A percentile compares a stretch with the other conserved stretches of the same genome.
Conservation (phyloP, 2,329 filamentous ascomycete genomes). For the Fusarium sp. region DNA sequence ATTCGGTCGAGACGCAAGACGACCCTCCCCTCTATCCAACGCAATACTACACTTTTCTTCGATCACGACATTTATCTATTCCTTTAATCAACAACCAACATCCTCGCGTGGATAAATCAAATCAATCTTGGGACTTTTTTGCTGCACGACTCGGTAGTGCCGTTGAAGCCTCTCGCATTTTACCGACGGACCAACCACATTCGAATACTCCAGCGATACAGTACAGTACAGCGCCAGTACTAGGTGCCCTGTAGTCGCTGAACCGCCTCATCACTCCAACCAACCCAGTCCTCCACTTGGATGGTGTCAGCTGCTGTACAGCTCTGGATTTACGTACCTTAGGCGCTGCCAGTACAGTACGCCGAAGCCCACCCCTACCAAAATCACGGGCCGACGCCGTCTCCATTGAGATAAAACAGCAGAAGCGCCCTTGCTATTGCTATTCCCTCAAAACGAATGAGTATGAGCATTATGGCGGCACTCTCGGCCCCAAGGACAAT, state of each 20-base stretch:
- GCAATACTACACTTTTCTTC: conserved; percentile 3
- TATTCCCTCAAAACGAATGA: conserved; percentile 12
- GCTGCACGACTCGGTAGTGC: conserved; percentile 35
- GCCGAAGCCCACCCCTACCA: conserved; percentile 36
- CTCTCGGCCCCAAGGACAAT: conserved; percentile 41
- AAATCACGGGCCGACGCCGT: conserved; percentile 10
- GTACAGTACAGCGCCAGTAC: conserved; percentile 5
- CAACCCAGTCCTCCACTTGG: conserved; percentile 21
- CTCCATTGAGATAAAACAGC: conserved; percentile 30
- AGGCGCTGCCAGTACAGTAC: conserved; percentile 35
- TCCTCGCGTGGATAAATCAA: conserved; percentile 18
- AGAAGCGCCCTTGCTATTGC: conserved; percentile 21
- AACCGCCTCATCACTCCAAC: conserved; percentile 29
- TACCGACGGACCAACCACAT: conserved; percentile 38
- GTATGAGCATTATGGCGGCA: conserved; percentile 39
- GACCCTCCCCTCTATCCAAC: conserved; percentile 6
- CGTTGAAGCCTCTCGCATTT: conserved; percentile 33
- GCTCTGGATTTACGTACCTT: conserved; percentile 29
- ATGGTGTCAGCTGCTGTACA: conserved; percentile 39
- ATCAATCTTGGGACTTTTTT: conserved; percentile 11
- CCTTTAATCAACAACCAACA: conserved; percentile 10
- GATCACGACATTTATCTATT: conserved; percentile 34
- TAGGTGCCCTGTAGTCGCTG: conserved; percentile 20
- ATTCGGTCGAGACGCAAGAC: conserved; percentile 6
- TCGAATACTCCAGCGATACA: conserved; percentile 24